Evolutionary conservation across 2,329 filamentous ascomycete genomes (phyloP), one percentile per base, ranked within the genome.

Genomic region (Simplicillium aogashimaense): DNA sequence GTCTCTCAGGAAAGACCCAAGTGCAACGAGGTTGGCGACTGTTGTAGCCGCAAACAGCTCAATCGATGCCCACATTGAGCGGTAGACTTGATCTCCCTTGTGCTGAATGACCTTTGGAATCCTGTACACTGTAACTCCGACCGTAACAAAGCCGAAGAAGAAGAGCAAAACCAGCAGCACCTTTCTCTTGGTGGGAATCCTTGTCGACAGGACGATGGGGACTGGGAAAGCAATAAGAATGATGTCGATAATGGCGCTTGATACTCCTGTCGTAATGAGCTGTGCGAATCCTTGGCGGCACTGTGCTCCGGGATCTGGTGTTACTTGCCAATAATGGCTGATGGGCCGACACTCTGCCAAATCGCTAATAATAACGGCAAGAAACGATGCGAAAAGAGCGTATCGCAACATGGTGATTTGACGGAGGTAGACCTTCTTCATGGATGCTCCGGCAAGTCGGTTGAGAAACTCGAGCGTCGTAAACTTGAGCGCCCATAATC

Each of bases 381-480:
- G 42, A 49, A 95, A 88, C 2, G 89, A 94, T 6, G 76, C 64
- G 14, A 72, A 63, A 2, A 95, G 74, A 40, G 83, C 82, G 53
- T 74, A 74, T 41, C 86, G 76, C 47, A 95, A 83, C 45, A 75
- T 67, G 37, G 77, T 67, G 16, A 95, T 67, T 13, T 78, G 76
- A 36, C 77, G 56, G 42, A 85, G 77, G 55, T 92, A 86, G 11
- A 81, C 78, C 38, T 72, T 72, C 43, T 81, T 78, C 79, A 87
- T 92, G 39, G 85, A 83, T 31, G 81, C 78, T 36, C 79, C 78
- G 4, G 86, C 89, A 40, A 95, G 74, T 40, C 89, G 82, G 56
- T 83, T 84, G 51, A 95, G 79, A 55, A 94, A 95, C 57, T 94
- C 87, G 42, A 87, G 82, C 29, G 95, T 83, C 9, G 88, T 87